Conservation (phyloP, 768 basidiomycete genomes). For the Leucosporidium scottii region DNA sequence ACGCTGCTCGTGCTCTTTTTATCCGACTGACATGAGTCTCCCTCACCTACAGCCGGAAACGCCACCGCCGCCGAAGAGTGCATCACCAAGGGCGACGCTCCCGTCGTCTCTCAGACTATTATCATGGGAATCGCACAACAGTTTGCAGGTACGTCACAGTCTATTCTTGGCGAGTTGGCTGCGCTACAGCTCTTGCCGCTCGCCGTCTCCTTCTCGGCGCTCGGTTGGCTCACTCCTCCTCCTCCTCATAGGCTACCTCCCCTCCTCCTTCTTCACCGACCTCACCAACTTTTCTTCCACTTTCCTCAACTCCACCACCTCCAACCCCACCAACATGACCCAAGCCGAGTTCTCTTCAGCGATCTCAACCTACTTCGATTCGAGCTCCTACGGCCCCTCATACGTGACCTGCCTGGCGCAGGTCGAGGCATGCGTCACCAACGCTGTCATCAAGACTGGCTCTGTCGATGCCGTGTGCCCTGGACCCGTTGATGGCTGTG, state of each 20-base stretch:
- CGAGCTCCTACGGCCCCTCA: conserved; percentile 32
- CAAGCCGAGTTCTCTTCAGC: conserved; percentile 21
- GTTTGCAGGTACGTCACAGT: not conserved
- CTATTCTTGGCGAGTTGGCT: no score
- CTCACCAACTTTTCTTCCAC: conserved; percentile 29
- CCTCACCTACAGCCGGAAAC: conserved; percentile 20
- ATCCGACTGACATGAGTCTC: not conserved
- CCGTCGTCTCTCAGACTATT: conserved; percentile 11
- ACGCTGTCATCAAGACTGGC: conserved; percentile 24
- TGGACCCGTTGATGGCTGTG: conserved; percentile 30
- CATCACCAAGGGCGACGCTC: conserved; percentile 21
- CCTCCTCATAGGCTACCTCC: conserved; percentile 29
- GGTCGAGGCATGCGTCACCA: conserved; percentile 28
- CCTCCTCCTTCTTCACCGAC: conserved; percentile 35
- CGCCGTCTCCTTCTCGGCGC: not conserved
- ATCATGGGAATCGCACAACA: conserved; percentile 25
- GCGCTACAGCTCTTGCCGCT: no score
- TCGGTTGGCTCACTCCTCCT: not conserved
- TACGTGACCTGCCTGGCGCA: conserved; percentile 32
- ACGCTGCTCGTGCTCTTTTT: no score
- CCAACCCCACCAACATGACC: conserved; percentile 22
- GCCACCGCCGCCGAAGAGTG: conserved; percentile 33
- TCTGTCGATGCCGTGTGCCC: conserved; percentile 29
- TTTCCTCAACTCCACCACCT: conserved; percentile 8
- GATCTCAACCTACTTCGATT: conserved; percentile 33